Conservation (phyloP, 1,284 basidiomycete species). For the Trichosporon asahii region DNA sequence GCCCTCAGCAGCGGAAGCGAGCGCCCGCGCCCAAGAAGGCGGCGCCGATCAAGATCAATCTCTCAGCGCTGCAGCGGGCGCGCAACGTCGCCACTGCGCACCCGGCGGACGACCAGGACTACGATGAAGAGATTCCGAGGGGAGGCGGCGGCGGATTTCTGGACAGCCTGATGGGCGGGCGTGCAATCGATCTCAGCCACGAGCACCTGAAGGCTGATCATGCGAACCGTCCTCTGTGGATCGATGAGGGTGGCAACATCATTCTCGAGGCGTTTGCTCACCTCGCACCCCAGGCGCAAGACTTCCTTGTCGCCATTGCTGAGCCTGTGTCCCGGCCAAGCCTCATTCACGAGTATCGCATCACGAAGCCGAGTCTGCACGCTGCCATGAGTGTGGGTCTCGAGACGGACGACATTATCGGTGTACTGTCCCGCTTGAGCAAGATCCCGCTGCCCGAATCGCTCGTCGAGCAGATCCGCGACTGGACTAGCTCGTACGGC, state of each 20-base stretch:
- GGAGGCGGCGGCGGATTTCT: constrained; percentile 35
- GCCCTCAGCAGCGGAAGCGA: constrained; percentile 23
- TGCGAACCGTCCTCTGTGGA: constrained; percentile 85
- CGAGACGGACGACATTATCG: constrained; percentile 97
- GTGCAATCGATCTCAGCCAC: constrained; percentile 40
- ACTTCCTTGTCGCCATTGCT: constrained; percentile 95
- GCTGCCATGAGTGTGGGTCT: constrained; percentile 98
- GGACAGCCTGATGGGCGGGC: constrained; percentile 33
- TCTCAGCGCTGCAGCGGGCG: constrained; percentile 35
- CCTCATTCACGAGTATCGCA: constrained; percentile 98
- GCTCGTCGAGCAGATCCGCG: constrained; percentile 78
- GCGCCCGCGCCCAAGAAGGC: constrained; percentile 15
- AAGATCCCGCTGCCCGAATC: constrained; percentile 88
- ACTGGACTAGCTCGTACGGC: constrained; percentile 88
- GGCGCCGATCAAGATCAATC: constrained; percentile 39
- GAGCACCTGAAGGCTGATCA: constrained; percentile 88
- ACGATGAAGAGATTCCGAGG: constrained; percentile 21
- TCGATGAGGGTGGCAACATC: constrained; percentile 89
- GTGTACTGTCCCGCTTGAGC: constrained; percentile 82
- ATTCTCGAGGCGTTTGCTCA: constrained; percentile 95
- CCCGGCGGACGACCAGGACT: constrained; percentile 34
- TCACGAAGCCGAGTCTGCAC: constrained; percentile 95
- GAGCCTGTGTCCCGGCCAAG: constrained; percentile 98
- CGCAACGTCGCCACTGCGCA: constrained; percentile 27
- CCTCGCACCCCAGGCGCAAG: constrained; percentile 96